Conservation (phyloP, 495 filamentous ascomycete species). For the Tuber calosporum region DNA sequence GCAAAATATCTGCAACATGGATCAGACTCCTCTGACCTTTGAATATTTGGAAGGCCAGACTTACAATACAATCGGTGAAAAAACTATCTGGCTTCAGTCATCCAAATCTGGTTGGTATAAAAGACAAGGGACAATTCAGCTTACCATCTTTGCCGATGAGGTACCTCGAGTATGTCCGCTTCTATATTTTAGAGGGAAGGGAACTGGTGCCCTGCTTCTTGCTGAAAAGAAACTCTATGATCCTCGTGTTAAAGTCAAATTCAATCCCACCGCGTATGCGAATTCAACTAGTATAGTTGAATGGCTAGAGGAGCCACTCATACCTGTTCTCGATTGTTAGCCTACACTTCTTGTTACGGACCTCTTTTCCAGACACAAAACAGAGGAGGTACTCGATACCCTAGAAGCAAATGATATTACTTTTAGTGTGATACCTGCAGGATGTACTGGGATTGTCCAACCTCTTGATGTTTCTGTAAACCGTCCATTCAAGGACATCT, state of each 20-base stretch:
- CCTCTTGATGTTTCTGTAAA: constrained; percentile 9
- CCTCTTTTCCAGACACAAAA: neutral
- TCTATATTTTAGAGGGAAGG: constrained; percentile 8
- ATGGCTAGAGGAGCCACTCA: neutral
- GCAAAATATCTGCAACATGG: neutral
- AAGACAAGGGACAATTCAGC: neutral
- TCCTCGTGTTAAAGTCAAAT: neutral
- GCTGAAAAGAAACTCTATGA: neutral
- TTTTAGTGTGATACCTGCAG: neutral
- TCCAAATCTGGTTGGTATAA: constrained; percentile 7
- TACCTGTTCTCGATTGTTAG: neutral
- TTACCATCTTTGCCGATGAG: constrained; percentile 5
- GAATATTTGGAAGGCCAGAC: neutral
- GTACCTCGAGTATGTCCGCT: neutral
- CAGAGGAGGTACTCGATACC: neutral
- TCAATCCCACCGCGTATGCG: neutral
- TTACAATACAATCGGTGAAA: neutral
- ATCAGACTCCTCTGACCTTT: no score
- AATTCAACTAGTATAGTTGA: neutral
- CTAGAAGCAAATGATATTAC: neutral
- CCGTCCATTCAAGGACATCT: constrained; percentile 2
- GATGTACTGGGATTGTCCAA: constrained; percentile 2
- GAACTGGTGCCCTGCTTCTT: neutral
- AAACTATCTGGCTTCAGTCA: neutral
- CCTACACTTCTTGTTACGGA: neutral